Evolutionary conservation across 192 early-diverging fungal genomes (phyloP), one percentile per base, ranked within the genome.

Genomic region (Chytriomyces sp.): DNA sequence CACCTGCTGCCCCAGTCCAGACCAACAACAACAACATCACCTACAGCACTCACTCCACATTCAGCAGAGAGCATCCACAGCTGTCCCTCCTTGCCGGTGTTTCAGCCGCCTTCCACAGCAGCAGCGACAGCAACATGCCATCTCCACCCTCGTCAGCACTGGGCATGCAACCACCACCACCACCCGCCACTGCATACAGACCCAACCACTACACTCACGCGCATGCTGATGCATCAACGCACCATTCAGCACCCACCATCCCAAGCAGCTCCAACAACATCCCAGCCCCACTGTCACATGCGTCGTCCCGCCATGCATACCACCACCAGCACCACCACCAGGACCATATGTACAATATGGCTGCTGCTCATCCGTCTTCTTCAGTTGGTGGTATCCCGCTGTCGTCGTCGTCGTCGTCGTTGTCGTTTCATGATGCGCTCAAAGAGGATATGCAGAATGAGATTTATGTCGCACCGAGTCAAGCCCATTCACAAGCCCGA

Each of bases 241-340:
- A 16, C 63, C 18, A 64, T 64, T 64, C 63, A 64, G 26, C 63
- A 44, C 11, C 63, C 5, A 64, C 63, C n/a, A 26, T 13, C 63
- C 16, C 26, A 11, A 13, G 26, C 63, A 28, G 20, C 16, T 2
- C 7, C n/a, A 64, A 3, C 11, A 64, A 9, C 20, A 26, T 3
- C 11, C 6, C 63, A 28, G 53, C 53, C 53, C 2, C 57, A n/a
- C 18, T 59, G 4, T 59, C 57, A 59, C 20, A 59, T 20, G 16
- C 57, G 20, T 59, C 57, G 18, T n/a, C 53, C 53, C 53, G 16
- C 53, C 53, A n/a, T 57, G 3, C 16, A 57, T 13, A 20, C 53
- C 53, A 57, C 53, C 16, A 20, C 53, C 53, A 20, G 13, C 53
- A 10, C 50, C 50, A 53, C 50, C 50, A 53, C 50, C 50, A 53